Percentiles rank a stretch among this genome's conserved stretches.
phyloP scores from a whole-genome alignment of 1,284 basidiomycete genomes.

The Irpex sp. region DNA sequence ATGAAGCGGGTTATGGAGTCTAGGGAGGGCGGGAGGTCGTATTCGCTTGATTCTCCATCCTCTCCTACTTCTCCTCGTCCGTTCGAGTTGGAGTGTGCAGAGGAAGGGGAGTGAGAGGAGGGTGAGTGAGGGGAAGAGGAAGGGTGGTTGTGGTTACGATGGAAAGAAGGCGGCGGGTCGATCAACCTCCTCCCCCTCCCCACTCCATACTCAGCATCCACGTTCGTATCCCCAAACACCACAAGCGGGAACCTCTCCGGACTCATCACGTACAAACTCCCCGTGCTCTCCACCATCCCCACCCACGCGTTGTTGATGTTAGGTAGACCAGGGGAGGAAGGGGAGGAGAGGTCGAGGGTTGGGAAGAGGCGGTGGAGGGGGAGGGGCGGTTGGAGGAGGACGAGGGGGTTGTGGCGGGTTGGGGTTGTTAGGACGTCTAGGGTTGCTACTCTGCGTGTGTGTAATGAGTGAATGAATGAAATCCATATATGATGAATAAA shows the following conservation, averaged over 20 bases:
- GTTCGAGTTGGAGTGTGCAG: not conserved
- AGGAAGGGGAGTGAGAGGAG: too few species aligned
- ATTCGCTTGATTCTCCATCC: slow-evolving; percentile 12
- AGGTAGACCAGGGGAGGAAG: slow-evolving; percentile 29
- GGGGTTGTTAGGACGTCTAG: slow-evolving; percentile 68
- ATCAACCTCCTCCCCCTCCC: slow-evolving; percentile 24
- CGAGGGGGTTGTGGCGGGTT: slow-evolving; percentile 54
- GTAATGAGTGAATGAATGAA: not conserved
- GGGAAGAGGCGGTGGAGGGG: slow-evolving; percentile 63
- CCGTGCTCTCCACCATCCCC: slow-evolving; percentile 66
- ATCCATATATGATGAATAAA: too few species aligned
- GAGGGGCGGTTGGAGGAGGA: slow-evolving; percentile 76
- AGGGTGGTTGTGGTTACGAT: not conserved
- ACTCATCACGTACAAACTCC: slow-evolving; percentile 77
- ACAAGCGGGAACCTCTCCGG: slow-evolving; percentile 73
- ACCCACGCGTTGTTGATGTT: slow-evolving; percentile 64
- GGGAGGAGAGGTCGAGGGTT: slow-evolving; percentile 33
- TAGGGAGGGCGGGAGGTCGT: slow-evolving; percentile 35
- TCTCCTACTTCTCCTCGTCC: too few species aligned
- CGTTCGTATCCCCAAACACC: slow-evolving; percentile 53
- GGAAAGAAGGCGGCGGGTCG: slow-evolving; percentile 32
- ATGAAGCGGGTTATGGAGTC: slow-evolving; percentile 42
- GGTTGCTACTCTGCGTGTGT: slow-evolving; percentile 71
- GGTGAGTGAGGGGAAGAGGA: too few species aligned
- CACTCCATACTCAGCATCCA: slow-evolving; percentile 20